These are phyloP conservation scores for Acephala macrosclerotiorum DNA, from an alignment of 2,329 filamentous ascomycete species.

Conservation along the genomic window DNA sequence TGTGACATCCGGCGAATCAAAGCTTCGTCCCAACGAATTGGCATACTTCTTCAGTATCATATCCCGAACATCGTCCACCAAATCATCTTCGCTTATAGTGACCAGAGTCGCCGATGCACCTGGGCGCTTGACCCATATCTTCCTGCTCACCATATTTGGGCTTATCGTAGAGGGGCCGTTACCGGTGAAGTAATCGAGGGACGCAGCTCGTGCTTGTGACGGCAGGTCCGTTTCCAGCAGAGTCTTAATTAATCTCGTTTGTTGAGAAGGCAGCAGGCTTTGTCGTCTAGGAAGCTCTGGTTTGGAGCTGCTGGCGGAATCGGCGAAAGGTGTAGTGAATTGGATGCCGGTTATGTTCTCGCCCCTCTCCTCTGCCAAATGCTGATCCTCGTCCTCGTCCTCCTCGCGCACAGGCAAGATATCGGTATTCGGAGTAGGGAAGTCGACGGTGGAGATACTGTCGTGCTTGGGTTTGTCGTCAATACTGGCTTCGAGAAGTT, in stretches of 20 bases:
- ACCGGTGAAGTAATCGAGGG: conserved; percentile 43
- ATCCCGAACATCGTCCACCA: conserved; percentile 94
- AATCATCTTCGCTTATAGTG: conserved; percentile 82
- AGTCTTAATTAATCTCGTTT: conserved; percentile 57
- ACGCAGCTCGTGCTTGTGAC: conserved; percentile 44
- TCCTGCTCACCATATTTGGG: conserved; percentile 68
- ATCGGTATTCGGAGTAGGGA: conserved; percentile 43
- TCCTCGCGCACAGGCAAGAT: conserved; percentile 36
- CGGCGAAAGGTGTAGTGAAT: conserved; percentile 3
- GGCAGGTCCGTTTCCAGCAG: conserved; percentile 55
- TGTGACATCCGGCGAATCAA: conserved; percentile 89
- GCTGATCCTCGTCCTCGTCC: conserved; percentile 30
- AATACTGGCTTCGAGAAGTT: conserved; percentile 24
- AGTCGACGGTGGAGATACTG: conserved; percentile 39
- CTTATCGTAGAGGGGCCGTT: conserved; percentile 42
- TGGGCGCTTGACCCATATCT: conserved; percentile 94
- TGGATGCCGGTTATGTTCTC: conserved; percentile 10
- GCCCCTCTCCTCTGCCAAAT: conserved; percentile 10
- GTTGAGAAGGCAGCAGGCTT: conserved; percentile 54
- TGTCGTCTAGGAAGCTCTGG: conserved; percentile 45
- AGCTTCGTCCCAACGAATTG: conserved; percentile 87
- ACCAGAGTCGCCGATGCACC: conserved; percentile 87
- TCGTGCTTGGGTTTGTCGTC: conserved; percentile 36
- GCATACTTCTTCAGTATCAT: conserved; percentile 92
- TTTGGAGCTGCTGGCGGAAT: conserved; percentile 23